Percentiles rank a stretch among this genome's conserved stretches.
Evolutionary conservation across 441 rosid species (phyloP).

Genomic region (Populus tomentosa): DNA sequence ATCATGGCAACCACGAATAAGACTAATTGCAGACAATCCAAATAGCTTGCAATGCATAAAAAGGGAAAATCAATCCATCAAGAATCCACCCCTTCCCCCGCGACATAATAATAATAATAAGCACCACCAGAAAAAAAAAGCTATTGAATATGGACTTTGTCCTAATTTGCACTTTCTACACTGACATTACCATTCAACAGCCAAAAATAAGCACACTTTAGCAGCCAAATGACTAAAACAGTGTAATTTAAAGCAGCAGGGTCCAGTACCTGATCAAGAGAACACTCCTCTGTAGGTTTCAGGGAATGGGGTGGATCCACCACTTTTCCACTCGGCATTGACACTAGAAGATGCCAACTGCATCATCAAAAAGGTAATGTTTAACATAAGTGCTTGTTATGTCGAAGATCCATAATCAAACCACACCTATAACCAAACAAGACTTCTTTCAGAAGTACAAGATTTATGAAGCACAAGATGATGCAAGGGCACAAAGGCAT

Average conservation of each 20-base stretch:
- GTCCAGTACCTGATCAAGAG: slow-evolving; percentile 56
- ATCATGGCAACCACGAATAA: background rate
- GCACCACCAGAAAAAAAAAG: background rate
- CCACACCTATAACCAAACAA: background rate
- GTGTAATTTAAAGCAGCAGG: slow-evolving; percentile 2
- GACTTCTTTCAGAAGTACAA: background rate
- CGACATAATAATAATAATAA: background rate
- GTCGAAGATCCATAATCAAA: background rate
- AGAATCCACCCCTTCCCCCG: background rate
- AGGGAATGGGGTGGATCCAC: slow-evolving; percentile 76
- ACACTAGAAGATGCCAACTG: slow-evolving; percentile 73
- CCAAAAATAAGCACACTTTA: background rate
- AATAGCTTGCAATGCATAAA: background rate
- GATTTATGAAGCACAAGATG: background rate
- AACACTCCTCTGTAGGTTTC: slow-evolving; percentile 50
- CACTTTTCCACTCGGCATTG: slow-evolving; percentile 62
- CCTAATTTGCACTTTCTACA: background rate
- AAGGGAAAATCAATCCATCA: background rate
- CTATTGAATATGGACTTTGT: background rate
- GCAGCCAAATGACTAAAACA: slow-evolving; percentile 3
- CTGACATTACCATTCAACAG: background rate
- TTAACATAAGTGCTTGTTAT: background rate
- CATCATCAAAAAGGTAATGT: slow-evolving; percentile 21
- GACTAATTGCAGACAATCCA: background rate
- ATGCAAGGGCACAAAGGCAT: background rate